Evolutionary conservation across 768 basidiomycete species (phyloP), one percentile per base, ranked within the genome.

Genomic region (Collybia nuda): DNA sequence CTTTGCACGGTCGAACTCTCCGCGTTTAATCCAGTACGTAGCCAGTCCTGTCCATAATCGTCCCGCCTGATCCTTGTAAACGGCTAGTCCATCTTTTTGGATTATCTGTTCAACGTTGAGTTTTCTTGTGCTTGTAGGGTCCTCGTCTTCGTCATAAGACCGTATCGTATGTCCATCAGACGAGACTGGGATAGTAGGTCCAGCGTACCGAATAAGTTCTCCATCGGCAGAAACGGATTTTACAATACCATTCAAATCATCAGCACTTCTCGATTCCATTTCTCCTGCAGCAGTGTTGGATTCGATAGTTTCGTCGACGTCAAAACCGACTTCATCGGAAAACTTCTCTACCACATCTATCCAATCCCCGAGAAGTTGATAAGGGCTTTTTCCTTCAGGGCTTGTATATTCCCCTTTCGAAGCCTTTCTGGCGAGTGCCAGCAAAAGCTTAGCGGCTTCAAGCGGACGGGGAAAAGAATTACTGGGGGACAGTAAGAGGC

Each of bases 1-100:
- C 56, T 86, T 91, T 14, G 93, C 92, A 45, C 90, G 80, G 54
- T 94, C 94, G 62, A 99, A 98, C 64, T 98, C 97, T 47, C 82
- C 92, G 5, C 93, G 86, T 70, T 97, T 97, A 67, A 95, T 95
- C 96, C 96, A 99, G 64, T 96, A 98, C 0, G 95, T 98, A 1
- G 95, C 95, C 23, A 98, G 69, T 0, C 96, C 97, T 5, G 93
- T 89, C 96, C 95, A 99, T 23, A 99, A 69, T 44, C 92, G 84
- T 9, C 97, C 97, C 2, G 95, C 93, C 69, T 99, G 97, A 65
- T 99, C 97, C 64, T 93, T 93, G 69, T 98, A 98, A 15, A 95
- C 75, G 2, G 75, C 77, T 21, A 99, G 74, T 14, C 97, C 97
- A 57, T 98, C 94, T 54, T 85, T 82, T 23, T 80, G 80, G 36